Base-by-base conservation (phyloP, 225 moss, liverwort and hornwort species). In the Marchantia paleacea region DNA sequence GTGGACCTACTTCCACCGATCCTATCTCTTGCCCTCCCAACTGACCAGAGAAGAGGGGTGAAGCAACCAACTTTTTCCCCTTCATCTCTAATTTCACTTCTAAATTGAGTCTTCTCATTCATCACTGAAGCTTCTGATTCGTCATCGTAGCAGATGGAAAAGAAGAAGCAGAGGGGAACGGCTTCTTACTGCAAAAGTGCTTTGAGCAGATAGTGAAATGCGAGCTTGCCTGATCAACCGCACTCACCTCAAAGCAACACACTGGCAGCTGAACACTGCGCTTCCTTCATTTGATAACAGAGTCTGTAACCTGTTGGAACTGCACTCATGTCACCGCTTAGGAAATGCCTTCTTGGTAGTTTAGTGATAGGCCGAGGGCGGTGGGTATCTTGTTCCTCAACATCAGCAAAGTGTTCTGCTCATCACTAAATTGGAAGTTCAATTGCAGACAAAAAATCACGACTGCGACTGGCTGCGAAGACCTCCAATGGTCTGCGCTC, bases 401-500 rank as follows among this genome's bases (percentile, higher is more conserved):
- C 24, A 54, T 0, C 18, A 26, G 14, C 24, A 26, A n/a, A 26
- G 28, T 9, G 9, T 52, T 26, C 0, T 51, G 31, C 31, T 76
- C 5, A 25, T 31, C 19, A 25, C 53, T 53, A 74, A 74, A 16
- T 30, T 28, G 39, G 16, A 7, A 22, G 2, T 0, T 31, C 64
- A 22, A n/a, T 11, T 85, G 85, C 82, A 87, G 87, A 75, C 68
- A 29, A 51, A 69, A 86, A 89, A 83, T 69, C 78, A 77, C 74
- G 92, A 88, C 72, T 99, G 97, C 81, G 87, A 90, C 75, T 99
- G 97, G 97, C 78, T 99, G 67, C 78, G 79, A 79, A 86, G 81
- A 18, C 97, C 95, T 49, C 97, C 97, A 10, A 79, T 95, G 79
- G 86, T 99, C 85, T 99, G 97, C 78, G 97, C 97, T 62, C 97